Conservation (phyloP, 2,329 filamentous ascomycete genomes). For the Tolypocladium cylindrosporum region DNA sequence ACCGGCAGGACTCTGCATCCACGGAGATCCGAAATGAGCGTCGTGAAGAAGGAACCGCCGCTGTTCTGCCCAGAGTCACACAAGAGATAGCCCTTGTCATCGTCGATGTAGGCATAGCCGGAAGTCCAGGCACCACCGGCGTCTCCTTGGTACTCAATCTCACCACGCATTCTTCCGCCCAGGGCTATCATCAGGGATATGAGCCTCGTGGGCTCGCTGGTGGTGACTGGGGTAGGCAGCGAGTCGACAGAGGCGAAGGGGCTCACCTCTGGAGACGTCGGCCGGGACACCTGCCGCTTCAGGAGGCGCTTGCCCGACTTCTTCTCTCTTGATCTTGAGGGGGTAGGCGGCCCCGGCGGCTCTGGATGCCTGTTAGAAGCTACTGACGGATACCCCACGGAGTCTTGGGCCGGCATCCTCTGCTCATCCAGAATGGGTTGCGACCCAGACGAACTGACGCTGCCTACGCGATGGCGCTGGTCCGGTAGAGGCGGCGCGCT, state of each 20-base stretch:
- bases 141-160: slow-evolving; percentile 60
- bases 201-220: slow-evolving; percentile 61
- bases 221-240: slow-evolving; percentile 47
- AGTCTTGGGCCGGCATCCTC: slow-evolving; percentile 31
- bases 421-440: slow-evolving; percentile 42
- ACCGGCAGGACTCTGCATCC: slow-evolving; percentile 59
- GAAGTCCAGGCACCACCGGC: slow-evolving; percentile 53
- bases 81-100: slow-evolving; percentile 64
- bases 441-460: slow-evolving; percentile 54
- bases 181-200: slow-evolving; percentile 67
- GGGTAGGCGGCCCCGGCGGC: slow-evolving; percentile 12
- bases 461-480: slow-evolving; percentile 56
- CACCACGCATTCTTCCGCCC: slow-evolving; percentile 70
- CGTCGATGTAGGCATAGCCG: slow-evolving; percentile 70
- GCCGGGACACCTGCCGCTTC: slow-evolving; percentile 46
- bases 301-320: slow-evolving; percentile 43
- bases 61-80: slow-evolving; percentile 54
- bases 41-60: slow-evolving; percentile 52
- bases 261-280: slow-evolving; percentile 45
- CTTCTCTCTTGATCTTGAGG: slow-evolving; percentile 20
- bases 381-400: slow-evolving; percentile 31
- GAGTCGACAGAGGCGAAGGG: slow-evolving; percentile 50
- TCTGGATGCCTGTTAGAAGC: slow-evolving; percentile 24
- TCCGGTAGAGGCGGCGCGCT: slow-evolving; percentile 29
- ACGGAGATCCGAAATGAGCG: slow-evolving; percentile 62